Evolutionary conservation across 1,139 yeast genomes (phyloP), one percentile per base, ranked within the genome.

Genomic region (Eremothecium gossypii): DNA sequence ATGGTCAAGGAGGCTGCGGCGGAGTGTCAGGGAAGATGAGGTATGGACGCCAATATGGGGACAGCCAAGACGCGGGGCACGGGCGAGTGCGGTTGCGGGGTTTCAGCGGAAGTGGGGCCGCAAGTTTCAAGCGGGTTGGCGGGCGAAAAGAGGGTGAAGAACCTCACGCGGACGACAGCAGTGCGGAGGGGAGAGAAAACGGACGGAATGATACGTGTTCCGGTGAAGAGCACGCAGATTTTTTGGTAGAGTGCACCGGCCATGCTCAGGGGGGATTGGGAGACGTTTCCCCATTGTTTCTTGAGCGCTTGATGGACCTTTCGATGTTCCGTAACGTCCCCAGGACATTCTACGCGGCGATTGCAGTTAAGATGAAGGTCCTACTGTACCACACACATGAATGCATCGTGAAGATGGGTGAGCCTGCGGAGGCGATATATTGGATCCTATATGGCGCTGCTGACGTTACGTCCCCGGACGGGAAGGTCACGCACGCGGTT

Each of bases 361-460:
- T 82, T 4, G 79, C 80, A 0, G 67, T 77, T 33, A 73, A 76
- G 44, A 65, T 82, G 28, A 72, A 73, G 41, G 67, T 80, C 7
- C 72, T 78, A 47, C 79, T 75, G 43, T 76, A 71, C 48, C 78
- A 76, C 45, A 79, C 87, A 0, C 84, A 78, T 52, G 82, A 77
- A 47, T 78, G 74, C 55, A 77, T 82, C 33, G 77, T 81, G 40
- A 77, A 76, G 45, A 76, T 70, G 50, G 89, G 89, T 2, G 87
- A 81, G 52, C 80, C 79, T 1, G 78, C 86, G n/a, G 74, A 72
- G 49, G 74, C 89, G 26, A 80, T 83, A 85, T 82, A 81, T 55
- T 81, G 89, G 87, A 78, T 83, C 32, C 62, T 83, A 11, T 74
- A 81, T 53, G 93, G 93, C 3, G 70, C 78, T 0, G 91, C 82